These are phyloP conservation scores for Punica granatum DNA, from an alignment of 345 rosid species.

Conservation along the genomic window DNA sequence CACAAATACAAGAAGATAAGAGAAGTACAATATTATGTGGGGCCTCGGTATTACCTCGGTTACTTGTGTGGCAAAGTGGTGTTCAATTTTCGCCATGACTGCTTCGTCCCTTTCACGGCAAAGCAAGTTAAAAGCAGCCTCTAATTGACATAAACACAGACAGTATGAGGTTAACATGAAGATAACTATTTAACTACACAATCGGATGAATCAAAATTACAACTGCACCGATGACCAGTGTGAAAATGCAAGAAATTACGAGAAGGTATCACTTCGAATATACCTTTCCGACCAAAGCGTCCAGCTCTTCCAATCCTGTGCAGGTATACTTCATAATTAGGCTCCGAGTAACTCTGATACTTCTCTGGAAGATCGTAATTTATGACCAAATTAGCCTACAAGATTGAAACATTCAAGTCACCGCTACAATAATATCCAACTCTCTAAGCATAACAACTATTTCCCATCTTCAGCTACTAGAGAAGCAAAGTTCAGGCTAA, in stretches of 20 bases:
- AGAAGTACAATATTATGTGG: too few species aligned
- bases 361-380: slow-evolving; percentile 79
- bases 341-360: slow-evolving; percentile 36
- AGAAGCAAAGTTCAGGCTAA: too few species aligned
- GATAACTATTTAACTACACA: too few species aligned
- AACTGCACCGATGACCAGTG: too few species aligned
- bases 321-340: slow-evolving; percentile 85
- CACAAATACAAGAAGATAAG: too few species aligned
- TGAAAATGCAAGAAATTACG: too few species aligned
- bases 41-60: slow-evolving; percentile 50
- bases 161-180: too few species aligned
- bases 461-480: too few species aligned
- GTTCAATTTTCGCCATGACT: slow-evolving; percentile 70
- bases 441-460: too few species aligned
- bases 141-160: slow-evolving; percentile 38
- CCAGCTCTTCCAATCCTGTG: slow-evolving; percentile 98
- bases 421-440: too few species aligned
- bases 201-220: too few species aligned
- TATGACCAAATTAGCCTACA: slow-evolving; percentile 82
- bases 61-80: slow-evolving; percentile 38
- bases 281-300: slow-evolving; percentile 93
- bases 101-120: slow-evolving; percentile 33
- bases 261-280: neutral
- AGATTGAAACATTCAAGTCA: too few species aligned
- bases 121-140: slow-evolving; percentile 82